Base-by-base conservation (phyloP, 2,329 filamentous ascomycete genomes). In the Phialophora chinensis region DNA sequence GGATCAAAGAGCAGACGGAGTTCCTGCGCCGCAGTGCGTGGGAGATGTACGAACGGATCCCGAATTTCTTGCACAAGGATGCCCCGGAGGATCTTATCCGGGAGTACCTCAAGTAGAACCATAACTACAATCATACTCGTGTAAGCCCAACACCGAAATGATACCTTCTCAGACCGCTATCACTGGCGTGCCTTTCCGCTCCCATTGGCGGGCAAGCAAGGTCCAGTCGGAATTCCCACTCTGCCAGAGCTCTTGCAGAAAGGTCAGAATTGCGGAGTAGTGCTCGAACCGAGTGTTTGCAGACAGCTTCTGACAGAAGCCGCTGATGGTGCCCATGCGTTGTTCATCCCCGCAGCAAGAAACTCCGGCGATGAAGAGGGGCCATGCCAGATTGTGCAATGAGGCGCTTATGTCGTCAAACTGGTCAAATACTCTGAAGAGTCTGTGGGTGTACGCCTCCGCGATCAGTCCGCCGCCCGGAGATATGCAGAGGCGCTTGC, bases 1-100 rank as follows among this genome's bases (percentile, higher is more conserved):
- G 60, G 60, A 38, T 63, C 2, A 63, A 49, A 35, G 60, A 63
- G 35, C 60, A 63, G 38, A 63, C 27, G 2, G 52, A 56, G 6
- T 63, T 63, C 20, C 53, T 63, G 60, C 33, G 44, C 17, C 60
- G 38, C 12, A 63, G 52, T 49, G 50, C 52, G 4, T 63, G 60
- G 60, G 60, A 63, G 25, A 57, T 63, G 52, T 63, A 56, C 35
- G 60, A 63, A n/a, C 25, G 60, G 14, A 27, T 57, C 25, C 54
- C 54, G 31, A 57, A 57, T 20, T 63, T 47, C 53, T 23, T 50
- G 38, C 38, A 42, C 38, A 17, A 42, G 14, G 38, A 42, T 14
- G 38, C 38, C 17, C 38, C 38, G 12, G 38, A 42, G 38, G 38
- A 42, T 42, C 14, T 42, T 42, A 17, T 42, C n/a, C 38, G 5